These are phyloP conservation scores for Antrodiella citrinella DNA, from an alignment of 768 basidiomycete genomes.

Conservation along the genomic window DNA sequence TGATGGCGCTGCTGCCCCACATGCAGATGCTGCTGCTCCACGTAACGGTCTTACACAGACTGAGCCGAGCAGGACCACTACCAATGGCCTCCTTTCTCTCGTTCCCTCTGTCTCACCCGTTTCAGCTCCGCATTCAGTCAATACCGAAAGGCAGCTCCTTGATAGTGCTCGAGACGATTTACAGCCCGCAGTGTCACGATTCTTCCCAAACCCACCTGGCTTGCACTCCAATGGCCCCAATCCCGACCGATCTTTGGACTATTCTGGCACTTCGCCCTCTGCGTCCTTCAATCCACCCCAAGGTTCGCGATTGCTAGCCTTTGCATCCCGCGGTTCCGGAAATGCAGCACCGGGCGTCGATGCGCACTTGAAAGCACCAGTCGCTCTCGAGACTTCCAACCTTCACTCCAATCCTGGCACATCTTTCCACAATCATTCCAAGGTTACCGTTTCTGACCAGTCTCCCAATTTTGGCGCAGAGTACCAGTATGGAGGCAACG, in stretches of 20 bases:
- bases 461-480: neutral
- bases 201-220: constrained; percentile 25
- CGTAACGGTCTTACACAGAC: no score
- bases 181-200: constrained; percentile 24
- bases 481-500: neutral
- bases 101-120: neutral
- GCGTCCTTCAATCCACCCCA: constrained; percentile 30
- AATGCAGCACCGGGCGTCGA: neutral
- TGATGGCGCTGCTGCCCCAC: neutral
- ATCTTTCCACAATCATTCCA: neutral
- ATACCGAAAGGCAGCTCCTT: neutral
- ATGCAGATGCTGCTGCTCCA: neutral
- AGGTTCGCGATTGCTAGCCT: constrained; percentile 36
- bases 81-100: constrained; percentile 8
- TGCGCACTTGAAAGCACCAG: neutral
- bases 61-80: constrained; percentile 1
- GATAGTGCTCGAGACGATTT: neutral
- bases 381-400: constrained; percentile 1
- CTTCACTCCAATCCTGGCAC: constrained; percentile 2
- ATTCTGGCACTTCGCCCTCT: constrained; percentile 17
- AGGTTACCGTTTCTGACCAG: neutral
- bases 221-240: constrained; percentile 3
- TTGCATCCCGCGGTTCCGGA: constrained; percentile 22
- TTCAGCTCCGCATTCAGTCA: neutral
- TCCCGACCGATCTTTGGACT: constrained; percentile 7